Base-by-base conservation (phyloP, 106 monocot species). In the Platanthera guangdongensis region DNA sequence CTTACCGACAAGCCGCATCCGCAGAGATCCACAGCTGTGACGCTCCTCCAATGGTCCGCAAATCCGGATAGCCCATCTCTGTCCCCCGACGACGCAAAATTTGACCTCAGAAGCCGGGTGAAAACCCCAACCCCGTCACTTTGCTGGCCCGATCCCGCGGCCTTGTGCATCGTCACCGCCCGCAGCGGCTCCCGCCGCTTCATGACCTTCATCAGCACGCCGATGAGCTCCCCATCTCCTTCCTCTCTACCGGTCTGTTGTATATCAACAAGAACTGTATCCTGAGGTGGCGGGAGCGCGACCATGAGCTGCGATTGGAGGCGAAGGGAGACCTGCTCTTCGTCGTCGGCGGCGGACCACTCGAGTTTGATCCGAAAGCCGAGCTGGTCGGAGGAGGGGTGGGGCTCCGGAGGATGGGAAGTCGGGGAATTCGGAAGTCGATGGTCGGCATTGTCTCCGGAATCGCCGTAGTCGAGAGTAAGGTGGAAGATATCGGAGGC, bases 241-340 rank as follows among this genome's bases (percentile, higher is more conserved):
- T 84, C 79, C 2, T 46, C 78, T 22, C 76, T 74, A 15, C 76
- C 74, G 15, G 28, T 73, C 21, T 71, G 68, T 8, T 52, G 57
- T 12, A 90, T 81, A 74, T 89, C 81, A 7, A 97, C 19, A 6
- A 84, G 73, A 8, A 99, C 94, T 13, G 87, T 73, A 79, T 99
- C 99, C 75, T 90, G 91, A 6, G 90, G 91, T 4, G 89, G 89
- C 0, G 94, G 99, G 45, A 99, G 86, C 1, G 94, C 86, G 73
- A 92, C 92, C 82, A 88, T 81, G 83, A 99, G 88, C 86, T 94
- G 92, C 16, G 99, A 99, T 75, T 92, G 94, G 75, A 99, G 90
- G 19, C 99, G 94, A 67, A 99, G 94, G 28, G 94, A 94, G 75
- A 88, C 85, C 86, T 94, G 91, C 12, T 99, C 94, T 82, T 99